Base-by-base conservation (phyloP, 2,329 filamentous ascomycete species). In the Colletotrichum scovillei region DNA sequence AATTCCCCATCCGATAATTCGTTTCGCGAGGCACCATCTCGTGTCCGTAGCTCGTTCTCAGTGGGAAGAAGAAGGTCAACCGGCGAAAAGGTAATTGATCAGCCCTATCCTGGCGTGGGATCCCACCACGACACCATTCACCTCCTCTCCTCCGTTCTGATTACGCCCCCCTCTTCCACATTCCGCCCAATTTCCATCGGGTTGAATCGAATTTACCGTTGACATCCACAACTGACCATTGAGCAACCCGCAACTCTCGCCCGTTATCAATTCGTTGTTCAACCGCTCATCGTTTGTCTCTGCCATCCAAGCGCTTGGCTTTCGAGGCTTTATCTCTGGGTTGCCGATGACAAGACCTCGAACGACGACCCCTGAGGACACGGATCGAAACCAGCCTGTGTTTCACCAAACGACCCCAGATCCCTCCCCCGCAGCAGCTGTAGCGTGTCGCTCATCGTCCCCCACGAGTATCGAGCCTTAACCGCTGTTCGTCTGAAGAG, bases 391-490 rank as follows among this genome's bases (percentile, higher is more conserved):
- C 71, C 71, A 28, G 60, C 55, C 71, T 73, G 60, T 52, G 71
- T 73, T 73, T 73, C 71, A 73, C 67, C 56, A 71, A 66, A 71
- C 55, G 60, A 71, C 71, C 71, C 58, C 67, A 73, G 71, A 73
- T 73, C 67, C 71, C 67, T 73, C 67, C 62, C 67, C 71, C 62
- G 67, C 71, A 66, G 67, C 70, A 52, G 59, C 49, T 49, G 49
- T 26, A 69, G 66, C 59, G 66, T 63, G 67, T 66, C 67, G 67
- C 60, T 55, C 70, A 60, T 70, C 46, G 46, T 35, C n/a, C 53
- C 63, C 22, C 22, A 12, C 35, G 24, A 46, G 24, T 35, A 42
- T 52, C 32, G 62, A 56, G 71, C 52, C 42, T 65, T 62, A 52
- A 72, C 56, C 67, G 60, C 70, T 52, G 70, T 70, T 73, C 70